Evolutionary conservation across 768 basidiomycete genomes (phyloP), one percentile per base, ranked within the genome.

Genomic region (Ramaria sp.): DNA sequence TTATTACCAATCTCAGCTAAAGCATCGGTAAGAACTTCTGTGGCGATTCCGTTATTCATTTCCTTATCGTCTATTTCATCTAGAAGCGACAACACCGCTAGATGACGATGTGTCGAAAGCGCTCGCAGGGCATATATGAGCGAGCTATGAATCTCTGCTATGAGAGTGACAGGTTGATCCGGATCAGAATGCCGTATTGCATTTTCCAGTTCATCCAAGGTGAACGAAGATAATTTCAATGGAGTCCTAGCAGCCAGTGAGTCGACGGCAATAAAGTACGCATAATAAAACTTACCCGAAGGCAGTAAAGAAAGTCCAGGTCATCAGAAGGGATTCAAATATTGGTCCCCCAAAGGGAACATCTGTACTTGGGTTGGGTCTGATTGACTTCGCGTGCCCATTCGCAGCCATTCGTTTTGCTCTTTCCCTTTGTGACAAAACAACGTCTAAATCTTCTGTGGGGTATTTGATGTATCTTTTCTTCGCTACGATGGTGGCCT

Each of bases 291-390:
- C 82, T 63, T 67, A 96, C 96, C 93, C 91, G 69, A 94, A 94
- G 53, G 92, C 86, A 53, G 90, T 86, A 55, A 98, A 70, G 69
- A 95, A 95, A 70, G 91, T 93, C 94, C 94, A 99, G 9, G 82
- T 74, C 85, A 90, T 86, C 31, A 98, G 70, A 68, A 97, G 91
- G 9, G 78, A 73, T 67, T 97, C 94, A 60, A 96, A 95, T 12
- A 77, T 72, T 11, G 61, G 64, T 7, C 34, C 27, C 6, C 61
- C 66, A 53, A 91, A 90, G 4, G 91, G 86, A 52, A 91, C 71
- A 59, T 62, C 59, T 15, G 43, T 48, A 63, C 80, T 87, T 4
- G 87, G 80, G 48, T 78, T 63, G 22, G 91, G 91, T 59, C 86
- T 47, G 42, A 34, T 22, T n/a, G 43, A 47, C 19, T 27, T 57